A percentile compares a stretch with the other conserved stretches of the same genome.
Conservation (phyloP, 257 asterid species). For the Nyctanthes arbortristis region DNA sequence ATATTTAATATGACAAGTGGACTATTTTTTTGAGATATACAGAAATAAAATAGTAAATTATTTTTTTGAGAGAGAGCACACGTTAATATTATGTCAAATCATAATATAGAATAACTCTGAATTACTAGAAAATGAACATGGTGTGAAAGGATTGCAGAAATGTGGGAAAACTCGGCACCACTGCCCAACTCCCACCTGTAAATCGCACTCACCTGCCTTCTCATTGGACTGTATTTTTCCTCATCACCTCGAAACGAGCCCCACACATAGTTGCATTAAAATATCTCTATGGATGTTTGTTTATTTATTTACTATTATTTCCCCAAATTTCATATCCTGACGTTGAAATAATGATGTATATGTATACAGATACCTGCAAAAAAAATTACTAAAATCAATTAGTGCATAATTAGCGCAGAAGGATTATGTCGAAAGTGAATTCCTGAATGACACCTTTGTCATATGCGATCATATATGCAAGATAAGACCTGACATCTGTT, state of each 20-base stretch:
- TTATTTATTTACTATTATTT: too few species aligned
- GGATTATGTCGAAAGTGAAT: neutral
- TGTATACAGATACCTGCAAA: too few species aligned
- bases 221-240: neutral
- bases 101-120: too few species aligned
- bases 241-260: neutral
- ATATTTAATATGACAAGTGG: too few species aligned
- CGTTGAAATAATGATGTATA: too few species aligned
- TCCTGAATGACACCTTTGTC: constrained; percentile 4
- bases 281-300: constrained; percentile 5
- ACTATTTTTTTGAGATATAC: too few species aligned
- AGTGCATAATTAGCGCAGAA: neutral
- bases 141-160: neutral
- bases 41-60: too few species aligned
- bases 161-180: neutral
- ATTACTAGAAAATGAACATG: neutral
- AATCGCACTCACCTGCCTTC: constrained; percentile 27
- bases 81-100: too few species aligned
- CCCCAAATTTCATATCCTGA: too few species aligned
- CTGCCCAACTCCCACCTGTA: constrained; percentile 29
- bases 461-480: neutral
- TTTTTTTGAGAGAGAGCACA: too few species aligned
- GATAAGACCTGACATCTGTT: too few species aligned
- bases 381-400: too few species aligned
- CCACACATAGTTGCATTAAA: neutral